Base-by-base conservation (phyloP, 768 basidiomycete species). In the Auricularia sp. region DNA sequence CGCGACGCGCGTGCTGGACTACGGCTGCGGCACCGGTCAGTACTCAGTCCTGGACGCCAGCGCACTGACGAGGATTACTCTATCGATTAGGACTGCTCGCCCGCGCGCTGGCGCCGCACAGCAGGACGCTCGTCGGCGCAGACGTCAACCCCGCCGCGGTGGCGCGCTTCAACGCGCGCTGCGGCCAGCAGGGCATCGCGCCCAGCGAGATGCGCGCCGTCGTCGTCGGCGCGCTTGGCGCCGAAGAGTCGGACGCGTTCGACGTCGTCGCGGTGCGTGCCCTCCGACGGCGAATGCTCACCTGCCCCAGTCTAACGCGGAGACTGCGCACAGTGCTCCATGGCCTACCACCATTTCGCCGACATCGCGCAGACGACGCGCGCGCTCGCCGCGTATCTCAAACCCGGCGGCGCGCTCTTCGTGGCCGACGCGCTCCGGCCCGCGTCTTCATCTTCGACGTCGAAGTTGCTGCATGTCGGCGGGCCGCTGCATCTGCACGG, bases 131-230 rank as follows among this genome's bases (percentile, higher is more conserved):
- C 66, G 74, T 90, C 16, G 90, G 89, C 10, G 84, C 88, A 16
- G 91, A 92, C 70, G 87, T 91, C 70, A 90, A 85, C 74, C 84
- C 85, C 67, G 81, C 74, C 1, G 82, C 85, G 78, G 86, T 91
- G 8, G 84, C 89, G 63, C 73, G 77, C 16, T 92, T 83, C 77
- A 90, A 89, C 72, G 69, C 74, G 62, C 76, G 78, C 23, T 83
- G 84, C 12, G 65, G 65, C 21, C 82, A 86, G 63, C 85, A 90
- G 64, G 87, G 88, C 3, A 81, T 90, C 43, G 69, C 79, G 1
- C 73, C 77, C 1, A 84, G 87, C 61, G 86, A 88, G 69, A 87
- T 91, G 86, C 77, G 77, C 10, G 87, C 87, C 1, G 71, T 89
- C 36, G 80, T 84, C 65, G 72, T 72, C 0, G 80, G 81, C 51